Evolutionary conservation across 1,284 basidiomycete genomes (phyloP), one percentile per base, ranked within the genome.

Genomic region (Gomphus bonarii): DNA sequence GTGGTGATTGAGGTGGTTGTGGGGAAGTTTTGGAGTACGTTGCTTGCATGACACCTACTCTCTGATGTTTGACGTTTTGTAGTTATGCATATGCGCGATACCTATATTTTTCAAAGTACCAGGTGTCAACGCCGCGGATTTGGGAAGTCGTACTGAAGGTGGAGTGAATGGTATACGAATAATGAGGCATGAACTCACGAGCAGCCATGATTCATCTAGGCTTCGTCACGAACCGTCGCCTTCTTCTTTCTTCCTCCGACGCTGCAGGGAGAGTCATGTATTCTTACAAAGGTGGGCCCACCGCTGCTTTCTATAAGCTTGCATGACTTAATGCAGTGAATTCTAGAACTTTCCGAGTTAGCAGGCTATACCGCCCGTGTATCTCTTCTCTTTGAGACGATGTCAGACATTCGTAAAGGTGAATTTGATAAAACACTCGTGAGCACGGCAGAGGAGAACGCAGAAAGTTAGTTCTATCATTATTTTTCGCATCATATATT

Each of bases 361-460:
- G 93, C 95, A 1, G 95, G 95, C 11, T 97, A 97, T 70, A 97
- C 95, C 0, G 81, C 93, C 0, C 85, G 95, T 18, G 95, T 99
- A 0, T 85, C 89, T 25, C 82, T 88, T 51, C 78, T 98, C 10
- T 78, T 99, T 8, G 91, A 95, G 57, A 92, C 93, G 0, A 97
- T 98, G 86, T 79, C 86, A 16, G 93, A 95, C 59, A 82, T 97
- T 46, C 83, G 85, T 62, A 73, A 79, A 51, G 92, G 93, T 43
- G 86, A 85, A 64, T 97, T 91, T 62, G 82, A 97, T 67, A 99
- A 98, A 73, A 85, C 85, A 48, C 76, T 93, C 7, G 85, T 95
- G 44, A 85, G 84, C 68, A 82, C 82, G 68, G 80, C 88, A 1
- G 78, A 73, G 46, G 90, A 90, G 67, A 91, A 93, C 65, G 84